A percentile compares a stretch with the other conserved stretches of the same genome.
Evolutionary conservation across 306 rosid species (phyloP).

Genomic region (Arachis hypogaea): DNA sequence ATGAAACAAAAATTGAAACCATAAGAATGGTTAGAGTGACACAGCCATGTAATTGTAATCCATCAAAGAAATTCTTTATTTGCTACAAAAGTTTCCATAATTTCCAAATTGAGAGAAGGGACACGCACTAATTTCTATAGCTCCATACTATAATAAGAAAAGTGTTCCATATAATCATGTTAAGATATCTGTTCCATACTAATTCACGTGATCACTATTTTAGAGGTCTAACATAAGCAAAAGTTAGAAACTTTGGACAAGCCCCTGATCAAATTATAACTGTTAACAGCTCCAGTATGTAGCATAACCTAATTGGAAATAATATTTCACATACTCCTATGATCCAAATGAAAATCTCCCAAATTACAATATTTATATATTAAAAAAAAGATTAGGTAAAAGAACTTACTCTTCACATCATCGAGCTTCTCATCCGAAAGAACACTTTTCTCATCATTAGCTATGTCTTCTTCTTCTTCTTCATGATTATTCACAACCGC

Average conservation of each 20-base stretch:
- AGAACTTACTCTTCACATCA: conserved; percentile 58
- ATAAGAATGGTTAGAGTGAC: background rate
- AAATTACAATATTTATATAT: background rate
- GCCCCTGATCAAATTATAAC: background rate
- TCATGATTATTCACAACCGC: conserved; percentile 37
- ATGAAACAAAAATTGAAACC: background rate
- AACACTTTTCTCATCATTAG: conserved; percentile 27
- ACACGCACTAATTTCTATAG: background rate
- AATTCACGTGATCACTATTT: background rate
- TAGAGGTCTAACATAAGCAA: conserved; percentile 16
- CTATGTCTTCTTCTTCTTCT: conserved; percentile 34
- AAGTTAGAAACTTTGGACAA: conserved; percentile 6
- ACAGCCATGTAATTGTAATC: conserved; percentile 3
- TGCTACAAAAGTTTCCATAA: conserved; percentile 1
- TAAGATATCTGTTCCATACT: background rate
- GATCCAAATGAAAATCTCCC: background rate
- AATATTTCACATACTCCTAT: conserved; percentile 6
- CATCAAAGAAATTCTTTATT: conserved; percentile 5
- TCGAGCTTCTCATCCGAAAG: conserved; percentile 41
- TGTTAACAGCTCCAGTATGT: conserved; percentile 8
- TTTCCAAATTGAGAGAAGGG: background rate
- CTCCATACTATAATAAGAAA: background rate
- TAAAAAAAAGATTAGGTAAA: background rate
- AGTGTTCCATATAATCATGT: conserved; percentile 15
- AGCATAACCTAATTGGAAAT: background rate